These are phyloP conservation scores for Penicillium oxalicum DNA, from an alignment of 2,329 filamentous ascomycete species.

Conservation along the genomic window DNA sequence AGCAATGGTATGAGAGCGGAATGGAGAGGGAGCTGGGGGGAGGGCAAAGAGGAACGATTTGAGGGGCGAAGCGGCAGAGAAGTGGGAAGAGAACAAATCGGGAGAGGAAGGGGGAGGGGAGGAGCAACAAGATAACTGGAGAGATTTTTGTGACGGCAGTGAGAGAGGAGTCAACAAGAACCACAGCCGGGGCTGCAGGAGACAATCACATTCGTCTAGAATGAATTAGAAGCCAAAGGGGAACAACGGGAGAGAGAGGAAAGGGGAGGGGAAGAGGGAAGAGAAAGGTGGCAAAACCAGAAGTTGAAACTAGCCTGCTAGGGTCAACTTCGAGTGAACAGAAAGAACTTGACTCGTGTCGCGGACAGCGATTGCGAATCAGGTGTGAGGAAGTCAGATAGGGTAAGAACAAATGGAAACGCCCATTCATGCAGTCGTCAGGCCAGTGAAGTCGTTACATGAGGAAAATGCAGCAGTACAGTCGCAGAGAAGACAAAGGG, in stretches of 20 bases:
- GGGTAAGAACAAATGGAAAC: constrained; percentile 25
- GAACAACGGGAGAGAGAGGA: constrained; percentile 1
- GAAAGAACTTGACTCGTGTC: constrained; percentile 18
- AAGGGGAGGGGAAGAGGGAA: constrained; percentile 1
- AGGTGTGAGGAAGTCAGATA: constrained; percentile 5
- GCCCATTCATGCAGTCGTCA: constrained; percentile 40
- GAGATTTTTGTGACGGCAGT: too few species aligned
- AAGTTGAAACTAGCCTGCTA: constrained; percentile 31
- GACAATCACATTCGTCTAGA: neutral
- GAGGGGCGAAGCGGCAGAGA: neutral
- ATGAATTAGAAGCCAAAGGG: constrained; percentile 4
- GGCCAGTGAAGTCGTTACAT: constrained; percentile 37
- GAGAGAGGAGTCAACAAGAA: too few species aligned
- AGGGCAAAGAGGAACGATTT: neutral
- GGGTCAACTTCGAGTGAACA: constrained; percentile 24
- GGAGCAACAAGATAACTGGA: too few species aligned
- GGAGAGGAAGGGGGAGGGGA: neutral
- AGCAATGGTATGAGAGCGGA: constrained; percentile 5
- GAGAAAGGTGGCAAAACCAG: constrained; percentile 19
- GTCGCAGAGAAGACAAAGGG: constrained; percentile 25
- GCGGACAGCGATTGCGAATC: constrained; percentile 16
- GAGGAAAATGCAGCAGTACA: constrained; percentile 30
- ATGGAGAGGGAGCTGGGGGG: neutral
- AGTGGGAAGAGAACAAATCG: neutral
- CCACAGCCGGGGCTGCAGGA: neutral